A percentile compares a stretch with the other conserved stretches of the same genome.
Evolutionary conservation across 768 basidiomycete species (phyloP).

Genomic region (Tylopilus felleus): DNA sequence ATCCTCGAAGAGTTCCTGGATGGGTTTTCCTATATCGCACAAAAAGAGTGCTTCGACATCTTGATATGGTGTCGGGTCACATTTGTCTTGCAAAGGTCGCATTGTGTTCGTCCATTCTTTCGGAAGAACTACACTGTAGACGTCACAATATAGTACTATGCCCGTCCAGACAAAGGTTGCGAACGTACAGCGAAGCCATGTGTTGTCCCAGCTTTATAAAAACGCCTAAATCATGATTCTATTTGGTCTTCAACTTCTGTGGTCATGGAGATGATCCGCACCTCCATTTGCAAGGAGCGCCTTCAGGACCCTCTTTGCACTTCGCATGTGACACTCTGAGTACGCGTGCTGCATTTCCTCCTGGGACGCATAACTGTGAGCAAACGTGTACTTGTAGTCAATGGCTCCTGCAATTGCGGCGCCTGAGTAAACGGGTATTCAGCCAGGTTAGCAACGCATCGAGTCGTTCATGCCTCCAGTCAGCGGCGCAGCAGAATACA

Average conservation of each 20-base stretch:
- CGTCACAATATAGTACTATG: conserved; percentile 9
- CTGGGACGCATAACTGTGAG: conserved; percentile 47
- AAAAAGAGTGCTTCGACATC: conserved; percentile 74
- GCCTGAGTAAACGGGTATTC: conserved; percentile 34
- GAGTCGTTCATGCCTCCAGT: conserved; percentile 23
- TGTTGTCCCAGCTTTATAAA: conserved; percentile 91
- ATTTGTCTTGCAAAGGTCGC: conserved; percentile 82
- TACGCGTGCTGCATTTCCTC: conserved; percentile 51
- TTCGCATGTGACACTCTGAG: conserved; percentile 80
- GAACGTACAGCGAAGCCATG: conserved; percentile 63
- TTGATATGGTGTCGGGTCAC: conserved; percentile 82
- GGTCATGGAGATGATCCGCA: conserved; percentile 28
- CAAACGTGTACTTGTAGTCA: conserved; percentile 71
- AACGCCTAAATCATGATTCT: conserved; percentile 45
- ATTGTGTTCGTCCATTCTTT: conserved; percentile 59
- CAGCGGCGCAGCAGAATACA: conserved; percentile 28
- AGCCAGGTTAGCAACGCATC: background rate
- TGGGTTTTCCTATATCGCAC: conserved; percentile 69
- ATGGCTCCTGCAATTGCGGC: conserved; percentile 61
- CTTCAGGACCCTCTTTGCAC: conserved; percentile 71
- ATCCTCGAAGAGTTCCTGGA: conserved; percentile 76
- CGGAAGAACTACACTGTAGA: conserved; percentile 50
- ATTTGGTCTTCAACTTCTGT: background rate
- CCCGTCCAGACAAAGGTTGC: conserved; percentile 12
- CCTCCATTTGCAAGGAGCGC: conserved; percentile 91